These are phyloP conservation scores for Salix udensis DNA, from an alignment of 345 rosid species.

Conservation along the genomic window DNA sequence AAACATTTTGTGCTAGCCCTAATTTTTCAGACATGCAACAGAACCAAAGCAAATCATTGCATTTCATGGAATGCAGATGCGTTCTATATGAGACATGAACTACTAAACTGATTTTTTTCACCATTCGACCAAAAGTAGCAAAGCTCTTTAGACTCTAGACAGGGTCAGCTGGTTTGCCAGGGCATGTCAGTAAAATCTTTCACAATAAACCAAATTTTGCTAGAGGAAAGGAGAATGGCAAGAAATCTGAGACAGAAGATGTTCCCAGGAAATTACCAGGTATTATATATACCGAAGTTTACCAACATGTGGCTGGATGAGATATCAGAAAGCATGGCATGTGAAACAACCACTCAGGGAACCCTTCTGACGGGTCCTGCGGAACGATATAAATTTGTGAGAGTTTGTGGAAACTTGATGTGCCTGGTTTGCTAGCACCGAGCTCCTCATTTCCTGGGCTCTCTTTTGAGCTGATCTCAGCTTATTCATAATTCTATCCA, in stretches of 20 bases:
- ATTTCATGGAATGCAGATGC: neutral
- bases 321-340: constrained; percentile 65
- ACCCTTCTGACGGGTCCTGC: constrained; percentile 53
- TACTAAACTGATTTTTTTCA: neutral
- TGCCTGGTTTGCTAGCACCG: constrained; percentile 49
- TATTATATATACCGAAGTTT: constrained; percentile 3
- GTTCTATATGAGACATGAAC: neutral
- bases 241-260: neutral
- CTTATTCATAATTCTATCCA: constrained; percentile 91
- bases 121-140: neutral
- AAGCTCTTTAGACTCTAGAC: neutral
- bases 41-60: neutral
- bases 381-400: constrained; percentile 38
- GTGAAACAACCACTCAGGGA: constrained; percentile 86
- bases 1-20: neutral
- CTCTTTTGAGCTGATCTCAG: constrained; percentile 83
- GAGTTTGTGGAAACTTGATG: constrained; percentile 44
- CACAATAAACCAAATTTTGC: neutral
- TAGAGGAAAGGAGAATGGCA: neutral
- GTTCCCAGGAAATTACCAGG: constrained; percentile 28
- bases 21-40: neutral
- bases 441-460: constrained; percentile 91
- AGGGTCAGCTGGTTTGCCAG: neutral
- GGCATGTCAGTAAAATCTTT: neutral
- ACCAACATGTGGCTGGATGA: constrained; percentile 10